Evolutionary conservation across 805 yeast genomes (phyloP).

Genomic region (Saturnispora quitensis): DNA sequence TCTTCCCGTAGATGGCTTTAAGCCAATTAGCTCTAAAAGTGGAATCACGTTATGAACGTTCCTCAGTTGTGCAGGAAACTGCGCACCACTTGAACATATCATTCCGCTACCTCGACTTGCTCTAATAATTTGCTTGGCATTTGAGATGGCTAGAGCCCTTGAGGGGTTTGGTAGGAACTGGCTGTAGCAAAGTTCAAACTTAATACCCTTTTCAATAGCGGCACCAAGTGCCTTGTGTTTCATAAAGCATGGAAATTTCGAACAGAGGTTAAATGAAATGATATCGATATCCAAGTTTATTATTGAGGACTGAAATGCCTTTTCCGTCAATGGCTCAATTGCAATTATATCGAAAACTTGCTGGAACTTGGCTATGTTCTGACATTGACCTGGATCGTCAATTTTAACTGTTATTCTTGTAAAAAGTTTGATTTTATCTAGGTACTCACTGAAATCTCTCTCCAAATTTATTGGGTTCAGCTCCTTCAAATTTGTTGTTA

Average conservation of each 20-base stretch:
- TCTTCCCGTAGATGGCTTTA: slow-evolving; percentile 53
- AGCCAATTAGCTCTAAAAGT: slow-evolving; percentile 59
- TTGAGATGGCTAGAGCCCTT: slow-evolving; percentile 59
- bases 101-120: slow-evolving; percentile 78
- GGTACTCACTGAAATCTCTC: slow-evolving; percentile 27
- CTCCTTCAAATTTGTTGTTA: slow-evolving; percentile 37
- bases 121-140: slow-evolving; percentile 64
- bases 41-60: slow-evolving; percentile 60
- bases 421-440: slow-evolving; percentile 37
- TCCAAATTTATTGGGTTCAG: slow-evolving; percentile 35
- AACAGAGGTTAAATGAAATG: slow-evolving; percentile 59
- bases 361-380: slow-evolving; percentile 39
- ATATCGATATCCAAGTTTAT: slow-evolving; percentile 74
- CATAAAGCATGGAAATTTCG: slow-evolving; percentile 63
- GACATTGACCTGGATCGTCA: slow-evolving; percentile 71
- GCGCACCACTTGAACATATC: slow-evolving; percentile 63
- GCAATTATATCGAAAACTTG: slow-evolving; percentile 68
- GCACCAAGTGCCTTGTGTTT: slow-evolving; percentile 79
- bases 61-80: slow-evolving; percentile 43
- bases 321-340: slow-evolving; percentile 72
- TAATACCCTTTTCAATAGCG: slow-evolving; percentile 74
- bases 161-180: slow-evolving; percentile 33
- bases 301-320: slow-evolving; percentile 65
- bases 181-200: slow-evolving; percentile 68
- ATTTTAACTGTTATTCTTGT: slow-evolving; percentile 69